phyloP scores from a whole-genome alignment of 108 stramenopile genomes.

The Discostella stelligeroides region DNA sequence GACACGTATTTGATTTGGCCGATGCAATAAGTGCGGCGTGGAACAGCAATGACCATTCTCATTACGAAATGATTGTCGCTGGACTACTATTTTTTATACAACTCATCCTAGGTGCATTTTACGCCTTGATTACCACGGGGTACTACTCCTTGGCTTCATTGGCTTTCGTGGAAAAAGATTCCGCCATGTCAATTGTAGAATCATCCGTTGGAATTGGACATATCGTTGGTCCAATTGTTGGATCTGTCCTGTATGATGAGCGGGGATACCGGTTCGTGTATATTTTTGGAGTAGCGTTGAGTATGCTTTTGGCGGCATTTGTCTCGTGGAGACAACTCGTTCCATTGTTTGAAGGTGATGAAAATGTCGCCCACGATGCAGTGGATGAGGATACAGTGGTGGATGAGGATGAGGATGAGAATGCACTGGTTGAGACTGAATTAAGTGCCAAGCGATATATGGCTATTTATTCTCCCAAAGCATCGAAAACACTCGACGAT shows the following conservation, averaged over 20 bases:
- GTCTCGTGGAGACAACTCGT: conserved; percentile 28
- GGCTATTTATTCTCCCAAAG: no score
- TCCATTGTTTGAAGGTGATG: conserved; percentile 15
- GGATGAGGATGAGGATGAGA: not conserved
- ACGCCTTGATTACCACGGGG: conserved; percentile 39
- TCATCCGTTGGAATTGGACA: conserved; percentile 37
- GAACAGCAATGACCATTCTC: not conserved
- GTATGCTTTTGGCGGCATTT: conserved; percentile 18
- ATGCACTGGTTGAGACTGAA: no score
- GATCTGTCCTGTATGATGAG: conserved; percentile 34
- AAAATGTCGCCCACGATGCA: conserved; percentile 6
- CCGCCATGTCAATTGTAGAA: conserved; percentile 44
- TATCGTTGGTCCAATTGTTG: conserved; percentile 36
- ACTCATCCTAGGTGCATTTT: conserved; percentile 29
- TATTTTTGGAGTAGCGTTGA: conserved; percentile 9
- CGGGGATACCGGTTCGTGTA: conserved; percentile 31
- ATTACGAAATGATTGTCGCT: not conserved
- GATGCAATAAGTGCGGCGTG: not conserved
- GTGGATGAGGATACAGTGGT: not conserved
- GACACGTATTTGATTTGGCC: conserved; percentile 24
- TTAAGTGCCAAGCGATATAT: no score
- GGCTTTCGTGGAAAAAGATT: conserved; percentile 21
- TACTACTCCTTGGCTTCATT: conserved; percentile 47
- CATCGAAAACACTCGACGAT: no score
- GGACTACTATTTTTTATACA: conserved; percentile 18